Conservation (phyloP, 768 basidiomycete genomes). For the Cystofilobasidium ferigula region DNA sequence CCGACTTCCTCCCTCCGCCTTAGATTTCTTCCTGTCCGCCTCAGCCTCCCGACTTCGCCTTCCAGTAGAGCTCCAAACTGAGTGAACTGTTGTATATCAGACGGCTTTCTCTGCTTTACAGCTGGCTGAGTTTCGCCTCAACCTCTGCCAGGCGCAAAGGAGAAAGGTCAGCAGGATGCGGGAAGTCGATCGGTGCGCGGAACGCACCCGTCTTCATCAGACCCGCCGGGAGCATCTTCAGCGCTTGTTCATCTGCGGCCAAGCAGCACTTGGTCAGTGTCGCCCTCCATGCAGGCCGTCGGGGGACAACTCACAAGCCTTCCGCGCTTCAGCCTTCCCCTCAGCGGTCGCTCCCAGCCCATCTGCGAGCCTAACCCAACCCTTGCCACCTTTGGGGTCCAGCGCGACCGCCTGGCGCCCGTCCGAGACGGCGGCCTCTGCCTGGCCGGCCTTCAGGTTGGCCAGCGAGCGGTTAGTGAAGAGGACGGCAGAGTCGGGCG, state of each 20-base stretch:
- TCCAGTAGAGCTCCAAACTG: background rate
- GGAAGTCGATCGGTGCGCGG: too few relatives aligned
- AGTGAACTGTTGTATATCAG: too few relatives aligned
- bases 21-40: background rate
- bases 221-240: constrained; percentile 9
- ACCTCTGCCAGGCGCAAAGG: background rate
- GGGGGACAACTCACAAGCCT: background rate
- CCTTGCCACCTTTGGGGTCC: constrained; percentile 19
- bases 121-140: background rate
- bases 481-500: constrained; percentile 11
- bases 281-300: too few relatives aligned
- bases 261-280: too few relatives aligned
- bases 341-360: background rate
- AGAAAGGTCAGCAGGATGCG: background rate
- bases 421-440: constrained; percentile 4
- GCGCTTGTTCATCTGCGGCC: too few relatives aligned
- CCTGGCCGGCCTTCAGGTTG: background rate
- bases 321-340: constrained; percentile 5
- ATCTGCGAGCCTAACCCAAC: constrained; percentile 19
- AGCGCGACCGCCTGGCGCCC: constrained; percentile 7
- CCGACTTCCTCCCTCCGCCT: constrained; percentile 47
- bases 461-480: constrained; percentile 22
- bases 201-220: constrained; percentile 19
- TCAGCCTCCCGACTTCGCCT: background rate
- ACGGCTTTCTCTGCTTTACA: background rate